Base-by-base conservation (phyloP, 192 early-diverging fungal genomes). In the Mortierella hygrophila region DNA sequence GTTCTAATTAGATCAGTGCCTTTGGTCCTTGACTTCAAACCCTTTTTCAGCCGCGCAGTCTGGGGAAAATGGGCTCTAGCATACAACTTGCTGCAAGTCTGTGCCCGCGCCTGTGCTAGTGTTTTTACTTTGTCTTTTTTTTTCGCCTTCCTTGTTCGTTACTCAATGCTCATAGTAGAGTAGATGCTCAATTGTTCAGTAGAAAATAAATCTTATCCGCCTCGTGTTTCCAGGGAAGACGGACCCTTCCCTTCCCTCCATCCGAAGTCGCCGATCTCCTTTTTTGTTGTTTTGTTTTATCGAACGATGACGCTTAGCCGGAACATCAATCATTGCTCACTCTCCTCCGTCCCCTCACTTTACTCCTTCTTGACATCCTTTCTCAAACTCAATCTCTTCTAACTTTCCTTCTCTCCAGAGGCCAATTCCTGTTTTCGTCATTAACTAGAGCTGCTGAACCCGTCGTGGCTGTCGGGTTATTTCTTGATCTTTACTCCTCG, bases 151-250 rank as follows among this genome's bases (percentile, higher is more conserved):
- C 0, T 10, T 57, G 4, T 26, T 10, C n/a, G 5, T 57, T 57
- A 57, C 55, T 57, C 55, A n/a, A 57, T 26, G 49, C 49, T 52
- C 18, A 0, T 21, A 16, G 5, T 20, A 52, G 49, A 52, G 49
- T 52, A 18, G 49, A 52, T 21, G 18, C 49, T 52, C 49, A 57
- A 1, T 23, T 57, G 21, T 29, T 65, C 60, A 15, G 11, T 29
- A 10, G 3, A 26, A 65, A 65, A 65, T 15, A 65, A 65, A 60
- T 10, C 55, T 60, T 60, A 60, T 60, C 55, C 55, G 6, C 55
- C 55, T 60, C 55, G 60, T 65, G 60, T 65, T 65, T 65, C 60
- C 29, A 65, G 60, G 60, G 29, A 65, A 65, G 60, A 65, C 60
- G 29, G n/a, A 32, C 60, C 29, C 11, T 65, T 11, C 55, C 55